Conservation (phyloP, 371 early-diverging fungal genomes). For the Cokeromyces recurvatus region DNA sequence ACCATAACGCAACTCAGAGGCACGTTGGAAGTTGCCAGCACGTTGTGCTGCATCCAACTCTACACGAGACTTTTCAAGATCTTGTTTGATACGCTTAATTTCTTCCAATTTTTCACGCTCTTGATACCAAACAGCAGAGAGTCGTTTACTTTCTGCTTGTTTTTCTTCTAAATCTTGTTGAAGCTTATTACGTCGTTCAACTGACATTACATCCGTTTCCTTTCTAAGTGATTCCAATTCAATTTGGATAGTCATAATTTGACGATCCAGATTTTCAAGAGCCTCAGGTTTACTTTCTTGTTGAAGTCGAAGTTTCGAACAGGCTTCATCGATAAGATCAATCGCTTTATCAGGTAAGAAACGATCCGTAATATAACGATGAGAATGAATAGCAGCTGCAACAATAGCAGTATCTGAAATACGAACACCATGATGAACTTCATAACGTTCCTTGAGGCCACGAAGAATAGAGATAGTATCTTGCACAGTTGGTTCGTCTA, state of each 20-base stretch:
- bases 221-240: conserved; percentile 73
- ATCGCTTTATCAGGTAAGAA: conserved; percentile 68
- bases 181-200: conserved; percentile 68
- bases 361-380: conserved; percentile 75
- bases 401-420: conserved; percentile 82
- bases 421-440: conserved; percentile 84
- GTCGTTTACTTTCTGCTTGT: conserved; percentile 52
- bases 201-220: conserved; percentile 65
- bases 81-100: conserved; percentile 66
- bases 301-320: conserved; percentile 74
- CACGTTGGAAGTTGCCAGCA: conserved; percentile 68
- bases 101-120: conserved; percentile 69
- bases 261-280: conserved; percentile 68
- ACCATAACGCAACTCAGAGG: conserved; percentile 82
- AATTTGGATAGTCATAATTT: conserved; percentile 72
- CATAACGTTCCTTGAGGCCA: conserved; percentile 81
- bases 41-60: conserved; percentile 73
- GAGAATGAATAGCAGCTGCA: conserved; percentile 72
- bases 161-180: conserved; percentile 62
- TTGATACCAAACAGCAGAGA: conserved; percentile 67
- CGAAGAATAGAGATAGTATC: conserved; percentile 84
- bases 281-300: conserved; percentile 84
- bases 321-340: conserved; percentile 88
- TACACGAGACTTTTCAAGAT: conserved; percentile 72
- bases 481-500: conserved; percentile 64